Evolutionary conservation across 2,329 filamentous ascomycete genomes (phyloP).

Genomic region (Colletotrichum sp.): DNA sequence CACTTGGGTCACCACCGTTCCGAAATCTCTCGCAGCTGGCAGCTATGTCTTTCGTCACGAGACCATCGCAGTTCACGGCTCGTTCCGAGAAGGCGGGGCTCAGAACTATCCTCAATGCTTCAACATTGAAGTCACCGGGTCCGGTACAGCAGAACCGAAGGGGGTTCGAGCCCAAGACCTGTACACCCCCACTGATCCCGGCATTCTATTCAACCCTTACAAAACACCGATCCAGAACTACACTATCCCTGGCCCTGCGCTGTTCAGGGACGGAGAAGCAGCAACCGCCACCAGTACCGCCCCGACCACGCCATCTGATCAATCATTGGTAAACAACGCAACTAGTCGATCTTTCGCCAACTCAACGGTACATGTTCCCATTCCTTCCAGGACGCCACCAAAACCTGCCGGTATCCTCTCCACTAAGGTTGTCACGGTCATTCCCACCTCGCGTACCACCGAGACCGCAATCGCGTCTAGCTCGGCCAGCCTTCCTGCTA

Average conservation of each 20-base stretch:
- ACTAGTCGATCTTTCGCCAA: not conserved
- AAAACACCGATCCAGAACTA: not conserved
- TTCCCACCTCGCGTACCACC: not conserved
- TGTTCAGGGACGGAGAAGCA: not conserved
- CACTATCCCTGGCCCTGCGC: not conserved
- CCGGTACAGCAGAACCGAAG: not conserved
- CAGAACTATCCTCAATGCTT: not conserved
- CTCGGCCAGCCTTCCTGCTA: not conserved
- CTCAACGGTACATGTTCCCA: not conserved
- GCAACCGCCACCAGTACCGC: not conserved
- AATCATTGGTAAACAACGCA: accelerated
- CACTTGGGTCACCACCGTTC: not conserved
- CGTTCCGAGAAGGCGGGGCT: not conserved
- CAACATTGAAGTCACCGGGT: not conserved
- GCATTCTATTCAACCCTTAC: not conserved
- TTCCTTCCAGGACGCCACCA: not conserved
- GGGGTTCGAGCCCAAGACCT: accelerated
- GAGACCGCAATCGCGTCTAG: not conserved
- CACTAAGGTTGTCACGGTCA: accelerated
- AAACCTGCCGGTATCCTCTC: accelerated
- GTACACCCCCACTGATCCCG: not conserved
- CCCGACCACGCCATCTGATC: not conserved
- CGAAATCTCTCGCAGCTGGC: not conserved
- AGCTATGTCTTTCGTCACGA: not conserved
- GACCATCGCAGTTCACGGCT: not conserved